phyloP scores from a whole-genome alignment of 305 asterid species.

The Salvia sclarea region DNA sequence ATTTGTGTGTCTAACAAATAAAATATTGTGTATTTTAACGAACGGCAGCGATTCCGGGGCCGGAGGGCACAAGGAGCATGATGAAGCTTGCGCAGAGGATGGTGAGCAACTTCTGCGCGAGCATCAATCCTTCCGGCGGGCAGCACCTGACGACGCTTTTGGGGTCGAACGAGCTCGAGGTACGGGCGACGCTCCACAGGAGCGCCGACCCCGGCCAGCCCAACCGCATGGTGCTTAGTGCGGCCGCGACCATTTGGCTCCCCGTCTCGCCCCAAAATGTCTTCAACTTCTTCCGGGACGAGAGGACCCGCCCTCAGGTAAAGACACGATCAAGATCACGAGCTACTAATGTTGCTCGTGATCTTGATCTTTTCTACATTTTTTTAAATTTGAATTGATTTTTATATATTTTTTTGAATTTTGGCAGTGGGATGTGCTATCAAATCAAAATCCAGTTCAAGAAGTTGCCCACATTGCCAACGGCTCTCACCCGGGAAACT shows the following conservation, averaged over 20 bases:
- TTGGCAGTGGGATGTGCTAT: conserved; percentile 90
- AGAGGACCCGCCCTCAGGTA: conserved; percentile 82
- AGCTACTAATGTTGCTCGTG: too few species aligned
- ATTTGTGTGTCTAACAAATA: too few species aligned
- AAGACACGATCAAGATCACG: too few species aligned
- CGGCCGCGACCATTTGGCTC: conserved; percentile 93
- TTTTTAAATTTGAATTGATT: too few species aligned
- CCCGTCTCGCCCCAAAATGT: conserved; percentile 71
- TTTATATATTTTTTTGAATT: too few species aligned
- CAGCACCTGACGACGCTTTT: conserved; percentile 76
- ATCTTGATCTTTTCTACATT: too few species aligned
- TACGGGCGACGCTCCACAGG: conserved; percentile 70
- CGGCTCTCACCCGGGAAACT: conserved; percentile 93
- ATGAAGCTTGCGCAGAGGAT: conserved; percentile 90
- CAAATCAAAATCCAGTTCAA: conserved; percentile 86
- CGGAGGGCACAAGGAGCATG: conserved; percentile 90
- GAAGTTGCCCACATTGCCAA: conserved; percentile 87
- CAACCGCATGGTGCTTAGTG: conserved; percentile 79
- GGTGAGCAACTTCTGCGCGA: conserved; percentile 77
- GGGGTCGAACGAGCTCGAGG: conserved; percentile 67
- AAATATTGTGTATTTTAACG: background rate
- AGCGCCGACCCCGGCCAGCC: conserved; percentile 84
- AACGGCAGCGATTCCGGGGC: conserved; percentile 66
- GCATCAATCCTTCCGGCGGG: conserved; percentile 71
- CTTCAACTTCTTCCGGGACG: conserved; percentile 75